phyloP scores from a whole-genome alignment of 2,329 filamentous ascomycete genomes.

The Exophiala sideris region DNA sequence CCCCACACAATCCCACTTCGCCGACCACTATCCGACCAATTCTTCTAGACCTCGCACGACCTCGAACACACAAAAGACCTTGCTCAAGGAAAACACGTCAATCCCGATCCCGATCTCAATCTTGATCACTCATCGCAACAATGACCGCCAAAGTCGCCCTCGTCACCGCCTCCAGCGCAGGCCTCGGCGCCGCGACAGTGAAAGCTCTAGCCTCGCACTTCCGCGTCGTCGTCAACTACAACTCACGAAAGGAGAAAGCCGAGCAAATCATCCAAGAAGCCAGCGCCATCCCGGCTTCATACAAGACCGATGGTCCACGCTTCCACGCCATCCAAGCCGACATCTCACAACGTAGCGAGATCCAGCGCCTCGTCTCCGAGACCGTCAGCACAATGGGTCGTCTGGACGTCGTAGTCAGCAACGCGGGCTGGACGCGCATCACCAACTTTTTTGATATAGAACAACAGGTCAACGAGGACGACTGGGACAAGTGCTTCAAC shows the following conservation, averaged over 20 bases:
- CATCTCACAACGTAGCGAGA: slow-evolving; percentile 22
- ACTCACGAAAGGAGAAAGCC: slow-evolving; percentile 27
- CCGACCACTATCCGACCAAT: no score
- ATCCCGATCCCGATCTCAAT: no score
- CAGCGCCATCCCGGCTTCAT: slow-evolving; percentile 14
- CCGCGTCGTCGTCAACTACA: slow-evolving; percentile 30
- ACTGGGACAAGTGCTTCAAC: slow-evolving; percentile 58
- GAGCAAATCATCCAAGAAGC: slow-evolving; percentile 27
- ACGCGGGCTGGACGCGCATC: slow-evolving; percentile 39
- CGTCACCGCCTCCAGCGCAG: slow-evolving; percentile 28
- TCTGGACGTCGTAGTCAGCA: slow-evolving; percentile 46
- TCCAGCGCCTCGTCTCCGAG: slow-evolving; percentile 41
- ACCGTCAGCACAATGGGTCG: slow-evolving; percentile 45
- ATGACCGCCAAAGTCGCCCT: slow-evolving; percentile 23
- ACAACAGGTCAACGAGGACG: slow-evolving; percentile 41
- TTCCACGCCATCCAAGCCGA: slow-evolving; percentile 30
- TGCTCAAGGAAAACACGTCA: no score
- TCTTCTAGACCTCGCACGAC: no score
- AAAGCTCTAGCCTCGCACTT: slow-evolving; percentile 27
- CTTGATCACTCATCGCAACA: no score
- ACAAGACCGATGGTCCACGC: slow-evolving; percentile 9
- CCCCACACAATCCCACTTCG: no score
- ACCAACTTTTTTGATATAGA: slow-evolving; percentile 31
- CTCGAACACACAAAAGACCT: no score
- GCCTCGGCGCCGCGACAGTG: slow-evolving; percentile 29